Evolutionary conservation across 2,329 filamentous ascomycete genomes (phyloP).

Genomic region (Stemphylium vesicarium): DNA sequence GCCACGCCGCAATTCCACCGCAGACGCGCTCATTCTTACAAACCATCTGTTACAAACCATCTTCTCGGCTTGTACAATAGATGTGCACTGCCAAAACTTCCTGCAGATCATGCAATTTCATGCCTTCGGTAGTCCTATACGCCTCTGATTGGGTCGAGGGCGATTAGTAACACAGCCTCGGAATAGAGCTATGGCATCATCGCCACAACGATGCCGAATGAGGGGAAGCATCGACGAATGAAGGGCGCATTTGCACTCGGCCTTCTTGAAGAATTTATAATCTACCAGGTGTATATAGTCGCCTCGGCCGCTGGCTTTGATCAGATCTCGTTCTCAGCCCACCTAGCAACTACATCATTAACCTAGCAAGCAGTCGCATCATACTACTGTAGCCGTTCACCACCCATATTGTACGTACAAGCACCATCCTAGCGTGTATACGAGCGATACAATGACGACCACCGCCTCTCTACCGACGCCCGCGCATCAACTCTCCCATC

Average conservation of each 20-base stretch:
- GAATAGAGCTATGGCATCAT: conserved; percentile 46
- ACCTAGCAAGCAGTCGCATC: background rate
- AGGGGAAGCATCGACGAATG: conserved; percentile 17
- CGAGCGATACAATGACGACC: conserved; percentile 50
- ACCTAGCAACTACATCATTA: conserved; percentile 14
- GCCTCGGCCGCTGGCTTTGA: conserved; percentile 2
- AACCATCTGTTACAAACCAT: conserved; percentile 19
- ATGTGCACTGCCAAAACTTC: background rate
- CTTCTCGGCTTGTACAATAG: background rate
- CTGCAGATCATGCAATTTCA: conserved; percentile 31
- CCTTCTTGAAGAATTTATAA: conserved; percentile 37
- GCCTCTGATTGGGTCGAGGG: conserved; percentile 21
- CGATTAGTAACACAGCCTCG: conserved; percentile 39
- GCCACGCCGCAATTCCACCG: background rate
- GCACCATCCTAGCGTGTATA: background rate
- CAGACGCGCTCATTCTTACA: conserved; percentile 7
- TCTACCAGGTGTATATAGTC: conserved; percentile 32
- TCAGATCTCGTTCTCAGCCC: conserved; percentile 15
- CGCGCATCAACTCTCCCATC: conserved; percentile 49
- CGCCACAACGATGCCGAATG: conserved; percentile 28
- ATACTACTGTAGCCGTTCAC: background rate
- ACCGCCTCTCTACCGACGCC: conserved; percentile 51
- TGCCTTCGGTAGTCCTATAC: conserved; percentile 34
- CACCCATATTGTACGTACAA: background rate
- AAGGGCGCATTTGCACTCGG: conserved; percentile 13